These are phyloP conservation scores for Mortierella sp. DNA, from an alignment of 371 early-diverging fungal species.

Conservation along the genomic window DNA sequence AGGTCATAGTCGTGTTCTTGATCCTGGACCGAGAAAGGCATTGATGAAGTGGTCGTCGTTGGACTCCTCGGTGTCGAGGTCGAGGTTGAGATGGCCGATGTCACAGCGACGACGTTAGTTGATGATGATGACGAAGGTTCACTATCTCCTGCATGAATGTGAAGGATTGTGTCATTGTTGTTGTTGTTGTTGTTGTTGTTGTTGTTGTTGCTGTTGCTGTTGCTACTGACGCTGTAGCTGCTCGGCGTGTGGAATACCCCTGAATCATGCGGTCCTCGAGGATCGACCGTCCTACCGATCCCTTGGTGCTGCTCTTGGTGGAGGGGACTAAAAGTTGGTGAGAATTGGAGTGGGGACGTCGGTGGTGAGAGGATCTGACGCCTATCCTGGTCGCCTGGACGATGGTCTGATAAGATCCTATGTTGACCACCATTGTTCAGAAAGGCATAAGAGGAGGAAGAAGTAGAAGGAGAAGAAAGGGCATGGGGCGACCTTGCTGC, in stretches of 20 bases:
- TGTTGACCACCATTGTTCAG: constrained; percentile 8
- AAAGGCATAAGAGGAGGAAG: background rate
- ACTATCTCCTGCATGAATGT: background rate
- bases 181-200: constrained; percentile 1
- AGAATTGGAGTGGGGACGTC: constrained; percentile 21
- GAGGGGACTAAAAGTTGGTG: constrained; percentile 13
- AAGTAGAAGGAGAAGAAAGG: too few relatives aligned
- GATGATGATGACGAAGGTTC: constrained; percentile 2
- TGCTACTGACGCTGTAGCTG: constrained; percentile 1
- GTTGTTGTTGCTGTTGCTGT: constrained; percentile 7
- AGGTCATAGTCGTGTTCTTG: constrained; percentile 48
- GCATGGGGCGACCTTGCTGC: constrained; percentile 24
- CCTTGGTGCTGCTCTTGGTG: constrained; percentile 17
- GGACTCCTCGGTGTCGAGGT: too few relatives aligned
- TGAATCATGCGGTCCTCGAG: constrained; percentile 20
- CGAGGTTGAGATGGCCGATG: background rate
- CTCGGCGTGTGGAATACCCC: constrained; percentile 10
- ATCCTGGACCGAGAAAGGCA: constrained; percentile 8
- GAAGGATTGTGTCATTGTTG: constrained; percentile 9
- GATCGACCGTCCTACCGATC: constrained; percentile 13
- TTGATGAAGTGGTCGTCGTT: background rate
- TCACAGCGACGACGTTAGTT: background rate
- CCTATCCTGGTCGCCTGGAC: constrained; percentile 27
- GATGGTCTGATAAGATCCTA: constrained; percentile 11
- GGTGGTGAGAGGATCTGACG: constrained; percentile 26